Conservation (phyloP, 352 stramenopile species). For the Globisporangium spinosum region DNA sequence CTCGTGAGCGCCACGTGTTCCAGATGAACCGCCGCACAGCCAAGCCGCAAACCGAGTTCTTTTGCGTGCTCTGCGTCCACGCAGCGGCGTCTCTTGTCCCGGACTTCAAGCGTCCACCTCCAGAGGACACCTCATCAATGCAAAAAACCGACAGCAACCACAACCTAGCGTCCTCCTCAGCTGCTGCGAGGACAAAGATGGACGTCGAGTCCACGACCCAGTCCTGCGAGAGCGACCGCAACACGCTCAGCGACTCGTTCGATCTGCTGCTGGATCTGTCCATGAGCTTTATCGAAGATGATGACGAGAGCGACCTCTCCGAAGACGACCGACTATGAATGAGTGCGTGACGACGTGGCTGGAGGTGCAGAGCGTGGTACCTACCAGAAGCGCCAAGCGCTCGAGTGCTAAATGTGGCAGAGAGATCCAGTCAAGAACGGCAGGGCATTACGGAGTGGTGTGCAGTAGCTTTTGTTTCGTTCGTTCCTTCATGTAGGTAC, state of each 20-base stretch:
- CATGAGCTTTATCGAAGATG: not conserved
- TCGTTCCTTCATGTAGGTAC: no score
- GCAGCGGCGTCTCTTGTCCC: not conserved
- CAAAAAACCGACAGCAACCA: not conserved
- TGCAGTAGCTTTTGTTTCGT: no score
- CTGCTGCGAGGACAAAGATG: not conserved
- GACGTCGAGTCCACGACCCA: not conserved
- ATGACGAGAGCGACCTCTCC: conserved; percentile 1
- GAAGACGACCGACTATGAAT: not conserved
- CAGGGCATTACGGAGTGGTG: no score
- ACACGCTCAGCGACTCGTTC: not conserved
- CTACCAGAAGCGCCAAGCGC: no score
- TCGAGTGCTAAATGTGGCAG: no score
- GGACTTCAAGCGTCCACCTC: not conserved
- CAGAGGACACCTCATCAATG: not conserved
- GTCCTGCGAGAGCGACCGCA: not conserved
- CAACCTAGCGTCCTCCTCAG: not conserved
- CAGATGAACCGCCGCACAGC: conserved; percentile 2
- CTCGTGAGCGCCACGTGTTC: not conserved
- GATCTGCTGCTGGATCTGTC: conserved; percentile 1
- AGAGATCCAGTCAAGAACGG: no score
- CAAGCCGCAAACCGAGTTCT: conserved; percentile 5
- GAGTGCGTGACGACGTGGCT: no score
- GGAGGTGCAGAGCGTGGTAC: not conserved
- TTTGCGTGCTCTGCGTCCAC: not conserved